phyloP scores from a whole-genome alignment of 2,329 filamentous ascomycete genomes.

The Beauveria brongniartii region DNA sequence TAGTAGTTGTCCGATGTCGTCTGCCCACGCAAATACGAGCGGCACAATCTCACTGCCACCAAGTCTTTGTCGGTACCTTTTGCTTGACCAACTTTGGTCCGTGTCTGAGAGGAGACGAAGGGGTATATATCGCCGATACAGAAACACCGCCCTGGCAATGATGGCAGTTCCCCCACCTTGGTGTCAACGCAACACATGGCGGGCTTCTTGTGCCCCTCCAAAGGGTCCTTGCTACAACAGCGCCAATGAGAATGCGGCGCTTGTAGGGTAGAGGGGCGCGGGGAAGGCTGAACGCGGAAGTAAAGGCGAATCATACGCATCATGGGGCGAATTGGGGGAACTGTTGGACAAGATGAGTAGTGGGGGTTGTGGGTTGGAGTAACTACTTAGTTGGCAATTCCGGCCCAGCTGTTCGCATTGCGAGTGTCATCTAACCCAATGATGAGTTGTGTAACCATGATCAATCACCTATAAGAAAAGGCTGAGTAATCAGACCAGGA shows the following conservation, averaged over 20 bases:
- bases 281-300: too few relatives aligned
- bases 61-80: not conserved
- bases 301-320: too few relatives aligned
- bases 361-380: too few relatives aligned
- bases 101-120: not conserved
- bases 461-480: too few relatives aligned
- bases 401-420: too few relatives aligned
- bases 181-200: not conserved
- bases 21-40: not conserved
- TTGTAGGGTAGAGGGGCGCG: not conserved
- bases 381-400: too few relatives aligned
- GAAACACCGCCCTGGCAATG: not conserved
- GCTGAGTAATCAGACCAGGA: too few relatives aligned
- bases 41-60: not conserved
- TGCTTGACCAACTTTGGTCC: not conserved
- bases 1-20: not conserved
- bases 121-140: not conserved
- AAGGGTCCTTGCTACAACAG: not conserved
- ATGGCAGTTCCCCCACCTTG: not conserved
- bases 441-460: too few relatives aligned
- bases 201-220: not conserved
- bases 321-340: too few relatives aligned
- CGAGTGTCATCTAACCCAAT: too few relatives aligned
- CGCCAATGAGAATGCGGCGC: slow-evolving; percentile 2
- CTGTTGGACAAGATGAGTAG: too few relatives aligned